phyloP scores from a whole-genome alignment of 2,329 filamentous ascomycete genomes.

The Sporothrix luriei region DNA sequence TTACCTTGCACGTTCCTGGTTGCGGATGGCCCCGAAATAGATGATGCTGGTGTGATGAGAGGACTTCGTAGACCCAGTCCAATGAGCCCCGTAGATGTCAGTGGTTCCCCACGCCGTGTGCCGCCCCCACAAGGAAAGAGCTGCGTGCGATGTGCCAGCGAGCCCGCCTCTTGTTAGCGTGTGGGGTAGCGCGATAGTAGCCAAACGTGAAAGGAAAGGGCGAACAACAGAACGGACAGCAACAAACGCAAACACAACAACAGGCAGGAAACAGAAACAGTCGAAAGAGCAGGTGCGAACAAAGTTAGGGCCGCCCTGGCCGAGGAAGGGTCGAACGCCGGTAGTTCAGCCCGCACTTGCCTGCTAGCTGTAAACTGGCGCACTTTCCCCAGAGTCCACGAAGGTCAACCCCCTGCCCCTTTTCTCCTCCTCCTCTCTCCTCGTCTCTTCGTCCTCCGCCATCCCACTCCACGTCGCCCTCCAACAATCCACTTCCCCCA shows the following conservation, averaged over 20 bases:
- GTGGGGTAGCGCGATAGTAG: conserved; percentile 2
- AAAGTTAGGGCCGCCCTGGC: neutral
- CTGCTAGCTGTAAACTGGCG: neutral
- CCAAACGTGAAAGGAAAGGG: neutral
- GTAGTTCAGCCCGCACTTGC: conserved; percentile 18
- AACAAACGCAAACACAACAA: neutral
- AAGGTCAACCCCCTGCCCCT: neutral
- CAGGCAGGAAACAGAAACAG: neutral
- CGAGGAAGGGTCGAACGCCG: conserved; percentile 11
- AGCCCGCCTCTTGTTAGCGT: too few relatives aligned
- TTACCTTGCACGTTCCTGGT: neutral
- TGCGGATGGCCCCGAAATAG: neutral
- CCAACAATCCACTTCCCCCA: conserved; percentile 11
- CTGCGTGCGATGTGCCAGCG: neutral
- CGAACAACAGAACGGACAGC: conserved; percentile 3
- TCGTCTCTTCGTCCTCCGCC: neutral
- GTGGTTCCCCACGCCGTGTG: neutral
- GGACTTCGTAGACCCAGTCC: neutral
- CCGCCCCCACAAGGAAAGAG: conserved; percentile 1
- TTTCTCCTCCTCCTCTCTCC: neutral
- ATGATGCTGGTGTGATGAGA: neutral
- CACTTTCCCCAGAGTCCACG: conserved; percentile 17
- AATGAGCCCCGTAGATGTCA: neutral
- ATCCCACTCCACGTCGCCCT: neutral
- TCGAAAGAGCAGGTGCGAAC: neutral